Evolutionary conservation across 768 basidiomycete species (phyloP).

Genomic region (Paxillus ammoniavirescens): DNA sequence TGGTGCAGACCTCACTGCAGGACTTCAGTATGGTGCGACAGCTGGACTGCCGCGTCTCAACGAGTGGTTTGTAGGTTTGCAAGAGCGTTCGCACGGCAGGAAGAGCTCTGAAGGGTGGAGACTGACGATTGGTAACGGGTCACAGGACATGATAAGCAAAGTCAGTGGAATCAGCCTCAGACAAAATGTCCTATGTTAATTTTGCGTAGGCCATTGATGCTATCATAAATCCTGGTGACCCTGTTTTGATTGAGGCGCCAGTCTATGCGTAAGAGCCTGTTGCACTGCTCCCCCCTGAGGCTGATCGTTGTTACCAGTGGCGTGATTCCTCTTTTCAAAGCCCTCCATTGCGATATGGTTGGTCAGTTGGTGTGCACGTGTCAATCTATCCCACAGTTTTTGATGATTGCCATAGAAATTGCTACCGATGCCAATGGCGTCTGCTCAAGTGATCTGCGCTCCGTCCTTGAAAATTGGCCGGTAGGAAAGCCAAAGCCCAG

Average conservation of each 20-base stretch:
- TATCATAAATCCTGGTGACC: conserved; percentile 76
- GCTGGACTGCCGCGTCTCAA: conserved; percentile 62
- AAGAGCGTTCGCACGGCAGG: conserved; percentile 67
- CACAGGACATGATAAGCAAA: conserved; percentile 89
- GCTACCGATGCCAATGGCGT: conserved; percentile 76
- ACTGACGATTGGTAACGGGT: conserved; percentile 76
- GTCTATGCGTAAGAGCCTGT: conserved; percentile 60
- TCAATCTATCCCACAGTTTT: background rate
- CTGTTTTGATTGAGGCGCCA: conserved; percentile 79
- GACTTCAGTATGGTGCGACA: conserved; percentile 78
- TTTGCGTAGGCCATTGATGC: conserved; percentile 59
- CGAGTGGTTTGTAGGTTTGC: conserved; percentile 71
- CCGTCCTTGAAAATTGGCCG: conserved; percentile 75
- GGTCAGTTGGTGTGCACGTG: conserved; percentile 37
- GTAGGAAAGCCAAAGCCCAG: conserved; percentile 67
- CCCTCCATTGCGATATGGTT: conserved; percentile 56
- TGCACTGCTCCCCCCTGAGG: conserved; percentile 10
- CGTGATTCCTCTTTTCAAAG: conserved; percentile 60
- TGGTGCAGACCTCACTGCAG: conserved; percentile 58
- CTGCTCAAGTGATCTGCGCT: conserved; percentile 53
- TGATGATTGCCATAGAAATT: conserved; percentile 53
- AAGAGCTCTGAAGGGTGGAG: conserved; percentile 66
- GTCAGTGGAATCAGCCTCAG: conserved; percentile 33
- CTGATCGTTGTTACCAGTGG: conserved; percentile 42
- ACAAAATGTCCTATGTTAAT: conserved; percentile 7